phyloP scores from a whole-genome alignment of 768 basidiomycete species.

The Tephrocybe sp. region DNA sequence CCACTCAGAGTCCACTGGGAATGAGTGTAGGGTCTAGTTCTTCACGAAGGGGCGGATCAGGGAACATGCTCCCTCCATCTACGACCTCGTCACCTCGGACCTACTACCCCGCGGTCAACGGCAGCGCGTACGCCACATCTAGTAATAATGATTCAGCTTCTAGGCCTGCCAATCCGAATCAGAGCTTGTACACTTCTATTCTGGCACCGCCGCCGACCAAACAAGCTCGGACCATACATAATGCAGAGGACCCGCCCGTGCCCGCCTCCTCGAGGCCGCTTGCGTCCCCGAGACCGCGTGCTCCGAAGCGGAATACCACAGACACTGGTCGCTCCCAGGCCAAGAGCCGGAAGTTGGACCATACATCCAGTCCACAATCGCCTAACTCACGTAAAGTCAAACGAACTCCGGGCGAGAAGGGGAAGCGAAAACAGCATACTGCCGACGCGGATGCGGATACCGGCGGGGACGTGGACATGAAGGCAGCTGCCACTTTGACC shows the following conservation, averaged over 20 bases:
- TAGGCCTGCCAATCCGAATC: constrained; percentile 38
- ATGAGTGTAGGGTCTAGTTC: constrained; percentile 25
- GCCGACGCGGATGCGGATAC: constrained; percentile 36
- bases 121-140: constrained; percentile 27
- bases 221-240: constrained; percentile 78
- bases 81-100: constrained; percentile 43
- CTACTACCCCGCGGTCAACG: constrained; percentile 38
- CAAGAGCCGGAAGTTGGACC: constrained; percentile 33
- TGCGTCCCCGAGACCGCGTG: constrained; percentile 44
- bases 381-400: constrained; percentile 45
- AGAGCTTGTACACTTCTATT: constrained; percentile 73
- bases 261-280: constrained; percentile 49
- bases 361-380: constrained; percentile 32
- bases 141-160: constrained; percentile 31
- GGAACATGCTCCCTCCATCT: constrained; percentile 47
- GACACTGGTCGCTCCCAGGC: constrained; percentile 46
- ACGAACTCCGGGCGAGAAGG: constrained; percentile 40
- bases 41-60: constrained; percentile 38
- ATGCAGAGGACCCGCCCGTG: constrained; percentile 67
- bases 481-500: constrained; percentile 80
- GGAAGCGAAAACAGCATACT: constrained; percentile 42
- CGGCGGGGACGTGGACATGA: constrained; percentile 72
- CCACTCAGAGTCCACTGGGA: constrained; percentile 45
- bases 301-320: constrained; percentile 45
- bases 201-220: constrained; percentile 76